These are phyloP conservation scores for Neckera pumila DNA, from an alignment of 225 moss, liverwort and hornwort genomes.

Conservation along the genomic window DNA sequence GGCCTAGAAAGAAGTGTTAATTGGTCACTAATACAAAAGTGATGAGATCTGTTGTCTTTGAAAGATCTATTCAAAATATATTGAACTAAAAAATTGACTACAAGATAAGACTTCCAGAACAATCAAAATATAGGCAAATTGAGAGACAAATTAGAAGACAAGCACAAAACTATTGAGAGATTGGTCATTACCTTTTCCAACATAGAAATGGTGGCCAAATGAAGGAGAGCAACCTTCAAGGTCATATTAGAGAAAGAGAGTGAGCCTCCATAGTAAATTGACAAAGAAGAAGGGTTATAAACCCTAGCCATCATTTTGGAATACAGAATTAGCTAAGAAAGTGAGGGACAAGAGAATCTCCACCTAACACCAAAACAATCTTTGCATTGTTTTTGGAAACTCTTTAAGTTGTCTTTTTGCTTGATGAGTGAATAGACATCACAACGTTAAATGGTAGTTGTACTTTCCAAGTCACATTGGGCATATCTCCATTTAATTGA, in stretches of 20 bases:
- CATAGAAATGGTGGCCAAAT: not conserved
- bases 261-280: not conserved
- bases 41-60: not conserved
- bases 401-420: not conserved
- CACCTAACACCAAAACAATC: not conserved
- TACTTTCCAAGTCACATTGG: not conserved
- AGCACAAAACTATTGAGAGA: not conserved
- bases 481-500: not conserved
- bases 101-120: not conserved
- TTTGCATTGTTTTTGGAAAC: not conserved
- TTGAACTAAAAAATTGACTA: not conserved
- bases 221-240: not conserved
- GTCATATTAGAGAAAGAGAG: not conserved
- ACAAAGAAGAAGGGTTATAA: not conserved
- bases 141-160: not conserved
- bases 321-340: not conserved
- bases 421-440: not conserved
- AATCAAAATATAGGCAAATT: not conserved
- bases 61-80: not conserved
- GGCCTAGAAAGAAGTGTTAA: not conserved
- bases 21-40: not conserved
- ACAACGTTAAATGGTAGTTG: not conserved
- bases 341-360: not conserved
- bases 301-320: fast-evolving
- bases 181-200: not conserved